Base-by-base conservation (phyloP, 2,329 filamentous ascomycete genomes). In the Tricladium varicosporioides region DNA sequence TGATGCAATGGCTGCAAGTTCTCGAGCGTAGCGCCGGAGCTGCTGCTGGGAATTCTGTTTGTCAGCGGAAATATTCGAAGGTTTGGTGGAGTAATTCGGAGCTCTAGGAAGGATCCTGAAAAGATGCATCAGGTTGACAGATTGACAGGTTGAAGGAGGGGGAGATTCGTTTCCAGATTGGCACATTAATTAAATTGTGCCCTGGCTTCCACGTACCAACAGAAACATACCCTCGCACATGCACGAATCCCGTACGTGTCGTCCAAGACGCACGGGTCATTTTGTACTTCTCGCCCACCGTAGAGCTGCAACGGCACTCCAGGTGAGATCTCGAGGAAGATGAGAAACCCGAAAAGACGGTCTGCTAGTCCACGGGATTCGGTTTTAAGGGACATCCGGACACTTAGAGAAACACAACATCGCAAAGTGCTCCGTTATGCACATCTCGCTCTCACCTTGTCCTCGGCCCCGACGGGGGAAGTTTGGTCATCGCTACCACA, bases 311-410 rank as follows among this genome's bases (percentile, higher is more conserved):
- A 7, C 22, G 22, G 22, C 22, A 27, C 22, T 27, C 22, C 3
- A 27, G 22, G 22, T 3, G 4, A 27, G 22, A 27, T 27, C 22
- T 27, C 22, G 22, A 27, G 22, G 22, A 27, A 27, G 22, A 27
- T 27, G 22, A 27, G 22, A 27, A 27, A 27, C 22, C 22, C 22
- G 22, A 27, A 27, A 7, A 27, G 22, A 27, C 22, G 22, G 22
- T 27, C 22, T 27, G 22, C 22, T 27, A 27, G 22, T 27, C 22
- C 22, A 27, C 22, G 22, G 48, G 48, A 36, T 18, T 49, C 48
- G 48, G 48, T 40, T 49, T 40, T 49, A 18, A 40, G 48, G 33
- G 33, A 49, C 11, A 33, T 33, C 48, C 48, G 32, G 36, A 32
- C n/a, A 5, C 7, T 47, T 31, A 10, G 1, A 31, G 27, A 13